Base-by-base conservation (phyloP, 2,329 filamentous ascomycete species). In the Tolypocladium nubicola region DNA sequence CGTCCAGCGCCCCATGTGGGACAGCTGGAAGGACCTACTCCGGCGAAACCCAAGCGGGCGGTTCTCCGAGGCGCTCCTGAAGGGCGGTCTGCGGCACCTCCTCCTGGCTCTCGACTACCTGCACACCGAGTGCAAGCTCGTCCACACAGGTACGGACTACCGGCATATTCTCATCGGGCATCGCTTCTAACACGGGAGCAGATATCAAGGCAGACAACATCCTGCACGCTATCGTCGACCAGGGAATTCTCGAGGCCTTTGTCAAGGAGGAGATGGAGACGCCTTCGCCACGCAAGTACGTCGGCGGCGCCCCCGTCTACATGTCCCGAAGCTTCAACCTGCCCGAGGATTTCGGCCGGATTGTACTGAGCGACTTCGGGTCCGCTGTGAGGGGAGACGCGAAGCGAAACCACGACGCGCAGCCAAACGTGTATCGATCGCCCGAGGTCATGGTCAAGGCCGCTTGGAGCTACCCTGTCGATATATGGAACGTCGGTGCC, bases 401-500 rank as follows among this genome's bases (percentile, higher is more conserved):
- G 39, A 57, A 72, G 21, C 9, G 13, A 8, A 52, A 61, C 0
- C 73, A 76, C 55, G 68, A 73, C 45, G 62, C 74, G 1, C 75
- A 77, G 57, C 75, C 75, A 0, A 61, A 70, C 16, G 59, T 73
- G 10, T 77, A 77, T 61, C 62, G 75, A 52, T 67, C 71, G 1
- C 73, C 73, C 0, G 74, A 82, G 59, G 76, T 81, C 10, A 78
- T 81, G 6, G 57, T 82, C 0, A 62, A 70, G 62, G 67, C 62
- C 3, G 70, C 72, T 1, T 82, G 78, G 79, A 67, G 67, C 0
- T 77, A 74, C 55, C 67, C 70, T 21, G 68, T 78, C 16, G 78
- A 82, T 65, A 76, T 82, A 55, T 83, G 79, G 79, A 79, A 77
- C 57, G 69, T 71, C 4, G 78, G 77, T 10, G 76, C 73, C 56